Evolutionary conservation across 108 stramenopile species (phyloP), one percentile per base, ranked within the genome.

Genomic region (Fistulifera solaris): DNA sequence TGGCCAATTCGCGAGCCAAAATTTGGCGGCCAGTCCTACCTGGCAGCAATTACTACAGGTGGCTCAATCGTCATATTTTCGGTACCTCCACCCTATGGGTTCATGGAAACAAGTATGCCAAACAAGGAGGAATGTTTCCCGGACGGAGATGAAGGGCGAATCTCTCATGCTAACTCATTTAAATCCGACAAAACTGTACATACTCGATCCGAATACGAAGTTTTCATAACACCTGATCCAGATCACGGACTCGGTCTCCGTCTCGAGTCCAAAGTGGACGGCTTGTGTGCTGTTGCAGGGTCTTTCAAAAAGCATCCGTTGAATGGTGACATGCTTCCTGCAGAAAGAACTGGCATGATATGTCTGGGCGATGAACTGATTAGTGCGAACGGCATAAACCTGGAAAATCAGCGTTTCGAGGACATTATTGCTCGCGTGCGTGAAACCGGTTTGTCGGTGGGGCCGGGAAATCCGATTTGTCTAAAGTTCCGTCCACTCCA

Each of bases 261-360:
- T 47, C 58, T 91, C 17, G 89, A 91, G 61, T 73, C 83, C 14
- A 78, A 78, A 18, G 72, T 67, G 35, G 71, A 71, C 51, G 89
- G 85, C 19, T 73, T 77, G 71, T 80, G 83, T 11, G 77, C 89
- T 14, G 77, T 91, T 35, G 89, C 81, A 40, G 89, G 89, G 1
- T 87, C 89, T 0, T 91, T 85, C 57, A 91, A 91, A 55, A 85
- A 78, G 53, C 73, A 91, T 58, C 89, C 89, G 0, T 54, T 87
- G 18, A 87, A 71, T n/a, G 82, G 80, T 39, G 85, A 83, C 2
- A 73, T 81, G 22, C 67, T 91, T 27, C 89, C 89, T 21, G 89
- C 85, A n/a, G 89, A 91, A 62, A 80, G 73, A 35, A 71, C 72
- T 19, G 83, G 85, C 21, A 61, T 73, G 61, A 83, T 91, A 48